Conservation (phyloP, 139 green algal species). For the Tetradesmus lagerheimii region DNA sequence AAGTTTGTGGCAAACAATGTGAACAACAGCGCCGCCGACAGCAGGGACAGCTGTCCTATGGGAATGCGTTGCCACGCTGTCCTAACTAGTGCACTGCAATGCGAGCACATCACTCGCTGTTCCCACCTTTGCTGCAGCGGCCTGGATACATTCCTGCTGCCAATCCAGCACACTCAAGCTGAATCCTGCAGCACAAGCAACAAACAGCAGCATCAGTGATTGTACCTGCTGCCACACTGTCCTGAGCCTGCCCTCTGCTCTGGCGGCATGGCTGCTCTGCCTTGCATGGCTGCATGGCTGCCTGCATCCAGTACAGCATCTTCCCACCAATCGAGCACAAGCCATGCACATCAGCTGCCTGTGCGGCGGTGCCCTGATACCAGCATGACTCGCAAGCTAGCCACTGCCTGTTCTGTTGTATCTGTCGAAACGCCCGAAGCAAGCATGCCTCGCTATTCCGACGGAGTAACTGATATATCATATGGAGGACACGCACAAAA, state of each 20-base stretch:
- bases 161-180: background rate
- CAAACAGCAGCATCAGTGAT: background rate
- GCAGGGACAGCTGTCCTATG: background rate
- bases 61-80: background rate
- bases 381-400: background rate
- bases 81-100: background rate
- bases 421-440: background rate
- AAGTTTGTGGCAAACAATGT: too few relatives aligned
- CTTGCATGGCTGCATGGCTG: background rate
- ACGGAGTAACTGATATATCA: background rate
- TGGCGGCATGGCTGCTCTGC: background rate
- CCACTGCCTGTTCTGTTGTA: background rate
- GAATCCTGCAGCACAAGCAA: background rate
- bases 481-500: background rate
- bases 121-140: background rate
- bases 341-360: background rate
- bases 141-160: background rate
- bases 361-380: background rate
- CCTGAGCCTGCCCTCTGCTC: background rate
- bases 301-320: background rate
- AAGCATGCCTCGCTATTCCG: background rate
- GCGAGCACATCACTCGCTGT: background rate
- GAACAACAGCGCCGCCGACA: too few relatives aligned
- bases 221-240: background rate
- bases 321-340: background rate